phyloP scores from a whole-genome alignment of 148 eudicot species.

The Cornus suecica region DNA sequence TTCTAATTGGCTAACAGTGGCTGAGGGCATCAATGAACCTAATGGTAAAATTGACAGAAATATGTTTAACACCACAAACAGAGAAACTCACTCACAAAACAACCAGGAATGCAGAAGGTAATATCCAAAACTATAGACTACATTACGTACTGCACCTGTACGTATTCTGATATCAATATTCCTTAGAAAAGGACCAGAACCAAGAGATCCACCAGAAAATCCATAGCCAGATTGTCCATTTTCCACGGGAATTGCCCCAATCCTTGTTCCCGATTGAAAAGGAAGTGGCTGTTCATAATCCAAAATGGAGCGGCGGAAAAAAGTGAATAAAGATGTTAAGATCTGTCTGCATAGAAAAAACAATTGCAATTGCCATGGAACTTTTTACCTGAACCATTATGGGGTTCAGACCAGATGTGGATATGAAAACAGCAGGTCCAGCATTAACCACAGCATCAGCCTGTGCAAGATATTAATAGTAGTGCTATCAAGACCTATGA shows the following conservation, averaged over 20 bases:
- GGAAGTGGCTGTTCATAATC: slow-evolving; percentile 38
- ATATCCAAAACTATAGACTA: neutral
- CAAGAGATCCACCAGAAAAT: slow-evolving; percentile 33
- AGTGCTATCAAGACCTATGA: neutral
- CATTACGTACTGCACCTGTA: slow-evolving; percentile 26
- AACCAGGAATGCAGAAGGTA: neutral
- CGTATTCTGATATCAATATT: slow-evolving; percentile 59
- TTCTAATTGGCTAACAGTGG: slow-evolving; percentile 29
- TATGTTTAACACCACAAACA: neutral
- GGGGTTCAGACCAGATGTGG: slow-evolving; percentile 51
- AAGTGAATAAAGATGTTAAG: neutral
- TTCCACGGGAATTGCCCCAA: slow-evolving; percentile 41
- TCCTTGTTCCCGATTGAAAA: slow-evolving; percentile 42
- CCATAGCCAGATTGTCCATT: slow-evolving; percentile 31
- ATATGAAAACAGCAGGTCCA: slow-evolving; percentile 52
- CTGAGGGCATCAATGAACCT: slow-evolving; percentile 31
- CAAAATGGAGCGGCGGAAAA: neutral
- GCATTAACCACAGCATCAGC: slow-evolving; percentile 50
- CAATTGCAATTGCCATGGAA: neutral
- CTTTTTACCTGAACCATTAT: slow-evolving; percentile 53
- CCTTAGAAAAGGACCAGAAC: slow-evolving; percentile 44
- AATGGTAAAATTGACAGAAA: slow-evolving; percentile 8
- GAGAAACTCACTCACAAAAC: neutral
- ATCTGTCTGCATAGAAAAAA: neutral
- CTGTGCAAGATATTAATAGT: slow-evolving; percentile 20